Evolutionary conservation across 495 filamentous ascomycete genomes (phyloP), one percentile per base, ranked within the genome.

Genomic region (Penicillium diatomitis): DNA sequence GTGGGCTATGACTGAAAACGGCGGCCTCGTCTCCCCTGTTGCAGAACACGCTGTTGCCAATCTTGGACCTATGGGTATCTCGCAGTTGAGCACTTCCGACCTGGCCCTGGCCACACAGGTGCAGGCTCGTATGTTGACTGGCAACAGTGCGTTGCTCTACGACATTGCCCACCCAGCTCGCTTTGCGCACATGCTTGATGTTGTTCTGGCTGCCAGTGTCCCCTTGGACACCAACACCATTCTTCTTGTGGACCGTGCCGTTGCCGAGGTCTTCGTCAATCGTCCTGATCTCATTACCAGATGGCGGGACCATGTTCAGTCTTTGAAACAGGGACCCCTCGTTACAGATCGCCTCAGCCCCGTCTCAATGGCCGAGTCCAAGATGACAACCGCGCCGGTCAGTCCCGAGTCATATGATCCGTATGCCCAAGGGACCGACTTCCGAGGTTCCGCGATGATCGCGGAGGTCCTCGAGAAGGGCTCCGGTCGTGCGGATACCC

Each of bases 361-460:
- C 9, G 61, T 70, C 28, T 71, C 72, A 20, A 52, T 54, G 55
- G 33, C 55, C 4, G 66, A 72, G 36, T 57, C 69, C 7, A 64
- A 68, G 11, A 60, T 65, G 38, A 60, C 67, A 10, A 64, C 56
- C 36, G 61, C 68, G 2, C 64, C 78, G 8, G 69, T 75, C 38
- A 77, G 73, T 46, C 81, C 90, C 50, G 90, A 96, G 49, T 82
- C 80, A 3, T 90, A 82, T 57, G 92, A 98, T 58, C 92, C 92
- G 0, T 95, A 97, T 61, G 85, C 83, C 29, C 79, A 85, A 52
- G 88, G 80, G 43, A 94, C 87, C 47, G 92, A 98, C 67, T 87
- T 91, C 73, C 88, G 87, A 56, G 90, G 88, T 29, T 98, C 92
- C 20, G 81, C 86, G 12, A 74, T 87, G 45, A 96, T 98, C 59